Percentiles rank a stretch among this genome's conserved stretches.
Evolutionary conservation across 2,329 filamentous ascomycete genomes (phyloP).

Genomic region (Colletotrichum caudatum): DNA sequence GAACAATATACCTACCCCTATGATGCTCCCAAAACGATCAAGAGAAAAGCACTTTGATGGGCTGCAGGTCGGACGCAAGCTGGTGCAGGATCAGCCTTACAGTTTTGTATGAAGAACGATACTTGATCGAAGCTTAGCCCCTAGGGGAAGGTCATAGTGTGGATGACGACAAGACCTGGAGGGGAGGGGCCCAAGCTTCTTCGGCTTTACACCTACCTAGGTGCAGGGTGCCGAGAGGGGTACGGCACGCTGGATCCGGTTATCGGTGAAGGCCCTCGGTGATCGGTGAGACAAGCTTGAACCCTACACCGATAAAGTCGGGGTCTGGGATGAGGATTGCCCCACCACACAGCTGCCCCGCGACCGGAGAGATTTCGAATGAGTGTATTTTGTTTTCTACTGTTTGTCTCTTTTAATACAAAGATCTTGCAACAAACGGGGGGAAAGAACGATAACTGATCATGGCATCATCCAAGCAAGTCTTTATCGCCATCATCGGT

Average conservation of each 20-base stretch:
- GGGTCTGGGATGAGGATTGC: not conserved
- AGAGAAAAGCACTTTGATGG: not conserved
- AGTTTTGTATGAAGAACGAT: not conserved
- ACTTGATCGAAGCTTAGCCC: slow-evolving; percentile 3
- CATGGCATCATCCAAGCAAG: slow-evolving; percentile 61
- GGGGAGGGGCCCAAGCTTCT: slow-evolving; percentile 22
- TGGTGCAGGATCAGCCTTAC: not conserved
- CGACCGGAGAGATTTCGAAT: slow-evolving; percentile 28
- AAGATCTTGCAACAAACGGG: not conserved
- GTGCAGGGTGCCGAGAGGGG: slow-evolving; percentile 13
- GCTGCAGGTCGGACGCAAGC: not conserved
- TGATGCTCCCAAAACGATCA: not conserved
- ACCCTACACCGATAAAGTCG: slow-evolving; percentile 2
- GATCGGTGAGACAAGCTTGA: not conserved
- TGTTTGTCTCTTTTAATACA: not conserved
- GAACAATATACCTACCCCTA: no score
- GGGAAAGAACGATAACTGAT: slow-evolving; percentile 11
- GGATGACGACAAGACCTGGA: slow-evolving; percentile 37
- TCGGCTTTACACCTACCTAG: not conserved
- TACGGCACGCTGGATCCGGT: slow-evolving; percentile 5
- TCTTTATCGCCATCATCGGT: slow-evolving; percentile 67
- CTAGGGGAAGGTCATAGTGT: slow-evolving; percentile 14
- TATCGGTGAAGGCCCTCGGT: slow-evolving; percentile 3
- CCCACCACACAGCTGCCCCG: slow-evolving; percentile 32
- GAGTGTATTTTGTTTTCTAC: not conserved